phyloP scores from a whole-genome alignment of 2,329 filamentous ascomycete species.

The Penicillium janthinellum region DNA sequence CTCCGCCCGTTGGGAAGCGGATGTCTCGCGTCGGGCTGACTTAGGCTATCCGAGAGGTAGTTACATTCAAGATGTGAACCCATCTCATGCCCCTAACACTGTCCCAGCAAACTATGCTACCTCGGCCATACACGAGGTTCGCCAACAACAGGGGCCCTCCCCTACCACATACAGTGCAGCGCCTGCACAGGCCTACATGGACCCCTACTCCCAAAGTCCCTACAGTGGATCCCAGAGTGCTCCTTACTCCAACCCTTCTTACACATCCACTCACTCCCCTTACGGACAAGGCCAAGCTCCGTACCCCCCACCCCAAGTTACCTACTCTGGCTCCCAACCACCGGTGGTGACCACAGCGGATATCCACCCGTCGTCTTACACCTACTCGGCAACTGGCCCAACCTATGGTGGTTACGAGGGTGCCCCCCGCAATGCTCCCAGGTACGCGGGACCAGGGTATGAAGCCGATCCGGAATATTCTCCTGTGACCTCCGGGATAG shows the following conservation, averaged over 20 bases:
- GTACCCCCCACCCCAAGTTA: slow-evolving; percentile 37
- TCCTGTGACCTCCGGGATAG: slow-evolving; percentile 43
- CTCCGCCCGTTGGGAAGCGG: slow-evolving; percentile 54
- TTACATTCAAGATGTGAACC: slow-evolving; percentile 42
- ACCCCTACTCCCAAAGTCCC: slow-evolving; percentile 37
- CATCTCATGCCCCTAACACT: slow-evolving; percentile 43
- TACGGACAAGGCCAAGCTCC: slow-evolving; percentile 39
- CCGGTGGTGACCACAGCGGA: slow-evolving; percentile 43
- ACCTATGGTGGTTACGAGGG: slow-evolving; percentile 39
- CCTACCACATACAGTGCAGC: slow-evolving; percentile 40
- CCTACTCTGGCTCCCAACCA: slow-evolving; percentile 38
- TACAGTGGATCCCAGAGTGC: slow-evolving; percentile 38
- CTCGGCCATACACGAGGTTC: slow-evolving; percentile 42
- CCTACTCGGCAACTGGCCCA: slow-evolving; percentile 40
- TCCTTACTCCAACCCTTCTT: slow-evolving; percentile 36
- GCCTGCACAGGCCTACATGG: slow-evolving; percentile 36
- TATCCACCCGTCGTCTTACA: slow-evolving; percentile 42
- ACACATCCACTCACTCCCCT: slow-evolving; percentile 38
- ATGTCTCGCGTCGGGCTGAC: slow-evolving; percentile 43
- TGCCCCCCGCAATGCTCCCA: slow-evolving; percentile 43
- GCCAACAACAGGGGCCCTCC: slow-evolving; percentile 41
- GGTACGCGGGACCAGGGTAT: slow-evolving; percentile 46
- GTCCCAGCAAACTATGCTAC: slow-evolving; percentile 40
- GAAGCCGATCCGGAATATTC: slow-evolving; percentile 46
- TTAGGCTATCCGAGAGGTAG: slow-evolving; percentile 46